A percentile compares a stretch with the other conserved stretches of the same genome.
Evolutionary conservation across 2,329 filamentous ascomycete species (phyloP).

Genomic region (Aspergillus bombycis): DNA sequence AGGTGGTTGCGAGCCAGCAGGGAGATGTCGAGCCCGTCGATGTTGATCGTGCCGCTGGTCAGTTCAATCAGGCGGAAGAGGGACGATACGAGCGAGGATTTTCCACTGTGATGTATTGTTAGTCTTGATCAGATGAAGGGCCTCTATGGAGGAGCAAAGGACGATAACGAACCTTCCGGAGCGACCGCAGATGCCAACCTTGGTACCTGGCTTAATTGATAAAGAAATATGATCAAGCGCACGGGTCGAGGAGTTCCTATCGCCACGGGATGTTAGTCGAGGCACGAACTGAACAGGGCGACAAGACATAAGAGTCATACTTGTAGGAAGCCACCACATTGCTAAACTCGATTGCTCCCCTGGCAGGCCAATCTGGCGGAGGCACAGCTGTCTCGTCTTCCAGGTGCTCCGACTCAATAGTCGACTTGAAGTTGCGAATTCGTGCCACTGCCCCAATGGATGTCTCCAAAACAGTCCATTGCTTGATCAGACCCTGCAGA

Average conservation of each 20-base stretch:
- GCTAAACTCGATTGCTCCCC: slow-evolving; percentile 11
- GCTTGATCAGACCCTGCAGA: slow-evolving; percentile 46
- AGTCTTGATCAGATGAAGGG: not conserved
- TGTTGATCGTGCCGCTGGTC: not conserved
- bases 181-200: not conserved
- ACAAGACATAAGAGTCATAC: slow-evolving; percentile 15
- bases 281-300: slow-evolving; percentile 18
- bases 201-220: not conserved
- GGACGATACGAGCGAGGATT: not conserved
- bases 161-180: not conserved
- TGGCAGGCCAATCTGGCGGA: slow-evolving; percentile 41
- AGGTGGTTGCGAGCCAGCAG: not conserved
- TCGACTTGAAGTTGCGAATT: slow-evolving; percentile 40
- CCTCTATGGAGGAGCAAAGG: not conserved
- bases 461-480: slow-evolving; percentile 58
- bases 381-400: slow-evolving; percentile 52
- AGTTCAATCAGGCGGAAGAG: not conserved
- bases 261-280: not conserved
- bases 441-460: slow-evolving; percentile 50
- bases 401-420: slow-evolving; percentile 43
- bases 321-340: slow-evolving; percentile 10
- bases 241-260: not conserved
- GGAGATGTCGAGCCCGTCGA: not conserved
- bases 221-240: not conserved
- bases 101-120: not conserved